Base-by-base conservation (phyloP, 495 filamentous ascomycete species). In the Jackrogersella multiformis region DNA sequence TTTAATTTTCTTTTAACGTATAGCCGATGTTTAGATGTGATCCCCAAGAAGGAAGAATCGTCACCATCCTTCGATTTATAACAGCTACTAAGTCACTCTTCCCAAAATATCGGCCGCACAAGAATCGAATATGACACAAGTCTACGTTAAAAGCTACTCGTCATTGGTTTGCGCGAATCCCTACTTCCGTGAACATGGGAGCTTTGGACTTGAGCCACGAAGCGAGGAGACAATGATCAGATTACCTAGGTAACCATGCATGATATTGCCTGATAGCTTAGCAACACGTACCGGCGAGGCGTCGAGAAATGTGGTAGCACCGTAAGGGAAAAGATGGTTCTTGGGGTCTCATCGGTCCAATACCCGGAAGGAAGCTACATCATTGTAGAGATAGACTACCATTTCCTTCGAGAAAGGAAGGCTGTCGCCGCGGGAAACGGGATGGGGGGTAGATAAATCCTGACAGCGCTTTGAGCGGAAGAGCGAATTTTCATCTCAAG, bases 231-330 rank as follows among this genome's bases (percentile, higher is more conserved):
- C 36, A 64, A 38, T 20, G 2, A 58, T 69, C 51, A 44, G 42
- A 35, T 56, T n/a, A n/a, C n/a, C n/a, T n/a, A n/a, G n/a, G n/a
- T n/a, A 26, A 55, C 49, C 28, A 13, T 62, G 62, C 45, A 61
- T 30, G 15, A 38, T 30, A 38, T 48, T 57, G 36, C 49, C 20
- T 57, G 38, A 57, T 48, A 38, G 42, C 38, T 6, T 42, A 58
- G 46, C 30, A 53, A 41, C n/a, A 53, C 20, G 45, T 60, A 30
- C 28, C 44, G 41, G 34, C 52, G 32, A 58, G 52, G 41, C 56
- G 38, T 16, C 12, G 36, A 61, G 4, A 61, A 18, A 70, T 65
- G 61, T 61, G 67, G 61, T 66, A 48, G 44, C 53, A 66, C 67
- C 21, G n/a, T 12, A 24, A 23, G 15, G 30, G 23, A 5, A 61